Evolutionary conservation across 2,329 filamentous ascomycete genomes (phyloP).

Genomic region (Exophiala phaeomuriformis): DNA sequence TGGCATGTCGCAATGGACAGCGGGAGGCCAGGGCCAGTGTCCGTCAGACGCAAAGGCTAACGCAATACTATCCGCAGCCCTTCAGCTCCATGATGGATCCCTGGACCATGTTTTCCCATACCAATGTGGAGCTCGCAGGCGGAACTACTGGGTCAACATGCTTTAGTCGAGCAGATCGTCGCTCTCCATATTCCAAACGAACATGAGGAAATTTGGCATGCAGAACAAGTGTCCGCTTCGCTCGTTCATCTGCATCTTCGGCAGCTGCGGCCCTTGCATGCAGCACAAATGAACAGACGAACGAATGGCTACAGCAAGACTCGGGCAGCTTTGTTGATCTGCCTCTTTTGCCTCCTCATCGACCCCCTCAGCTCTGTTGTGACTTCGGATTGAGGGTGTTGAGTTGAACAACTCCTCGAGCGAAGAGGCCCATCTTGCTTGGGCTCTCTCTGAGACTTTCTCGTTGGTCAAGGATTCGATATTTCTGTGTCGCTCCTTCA

Average conservation of each 20-base stretch:
- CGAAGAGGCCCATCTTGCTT: not conserved
- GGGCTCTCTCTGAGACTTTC: not conserved
- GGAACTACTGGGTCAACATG: conserved; percentile 23
- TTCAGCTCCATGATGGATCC: conserved; percentile 24
- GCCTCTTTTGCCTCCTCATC: not conserved
- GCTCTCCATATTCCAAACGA: conserved; percentile 19
- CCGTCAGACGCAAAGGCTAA: conserved; percentile 24
- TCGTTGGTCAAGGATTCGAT: not conserved
- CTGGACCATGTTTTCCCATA: conserved; percentile 12
- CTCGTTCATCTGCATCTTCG: conserved; percentile 6
- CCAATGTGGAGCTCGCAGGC: conserved; percentile 16
- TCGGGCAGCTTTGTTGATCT: not conserved
- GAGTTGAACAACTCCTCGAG: not conserved
- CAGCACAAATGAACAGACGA: not conserved
- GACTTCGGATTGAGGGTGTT: conserved; percentile 3
- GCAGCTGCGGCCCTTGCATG: conserved; percentile 13
- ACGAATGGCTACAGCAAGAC: not conserved
- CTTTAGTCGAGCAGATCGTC: conserved; percentile 23
- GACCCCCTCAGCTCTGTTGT: not conserved
- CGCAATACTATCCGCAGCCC: not conserved
- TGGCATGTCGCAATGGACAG: conserved; percentile 25
- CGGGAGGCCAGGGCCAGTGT: conserved; percentile 22
- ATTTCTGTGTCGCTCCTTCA: not conserved
- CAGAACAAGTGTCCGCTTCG: conserved; percentile 8
- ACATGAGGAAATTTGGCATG: conserved; percentile 23